A percentile compares a stretch with the other conserved stretches of the same genome.
These are phyloP conservation scores for Cicer judaicum DNA, from an alignment of 306 rosid species.

Conservation along the genomic window DNA sequence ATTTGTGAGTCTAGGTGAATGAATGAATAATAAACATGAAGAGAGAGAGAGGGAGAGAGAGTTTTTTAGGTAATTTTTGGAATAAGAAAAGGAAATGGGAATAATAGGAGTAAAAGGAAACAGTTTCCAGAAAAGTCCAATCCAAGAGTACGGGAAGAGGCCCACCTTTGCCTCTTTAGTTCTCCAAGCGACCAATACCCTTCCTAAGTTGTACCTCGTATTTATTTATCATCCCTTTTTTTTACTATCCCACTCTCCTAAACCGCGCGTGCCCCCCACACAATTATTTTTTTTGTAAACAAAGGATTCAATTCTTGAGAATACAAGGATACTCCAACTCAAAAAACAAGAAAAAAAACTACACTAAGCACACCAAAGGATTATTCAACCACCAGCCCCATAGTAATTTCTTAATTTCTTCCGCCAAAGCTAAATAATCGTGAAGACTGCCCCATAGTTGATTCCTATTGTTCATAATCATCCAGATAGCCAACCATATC, in stretches of 20 bases:
- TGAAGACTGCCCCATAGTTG: no score
- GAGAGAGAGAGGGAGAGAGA: conserved; percentile 9
- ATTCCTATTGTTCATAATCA: no score
- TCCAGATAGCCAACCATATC: no score
- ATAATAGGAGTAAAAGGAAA: conserved; percentile 65
- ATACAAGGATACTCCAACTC: no score
- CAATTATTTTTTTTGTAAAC: neutral
- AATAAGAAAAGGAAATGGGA: conserved; percentile 64
- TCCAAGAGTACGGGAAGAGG: conserved; percentile 99
- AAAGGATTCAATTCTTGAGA: no score
- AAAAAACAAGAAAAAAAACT: no score
- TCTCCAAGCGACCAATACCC: conserved; percentile 61
- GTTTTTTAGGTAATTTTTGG: conserved; percentile 44
- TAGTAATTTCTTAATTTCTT: no score
- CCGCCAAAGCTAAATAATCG: no score
- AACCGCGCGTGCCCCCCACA: conserved; percentile 37
- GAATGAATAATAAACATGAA: neutral
- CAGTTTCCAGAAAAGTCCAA: conserved; percentile 75
- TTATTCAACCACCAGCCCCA: no score
- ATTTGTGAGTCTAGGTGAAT: no score
- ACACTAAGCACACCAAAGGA: no score
- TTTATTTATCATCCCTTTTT: conserved; percentile 46
- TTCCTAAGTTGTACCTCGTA: conserved; percentile 68
- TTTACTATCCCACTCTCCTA: conserved; percentile 40
- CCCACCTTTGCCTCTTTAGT: conserved; percentile 84